Conservation (phyloP, 2,329 filamentous ascomycete genomes). For the Xylariaceae sp. region DNA sequence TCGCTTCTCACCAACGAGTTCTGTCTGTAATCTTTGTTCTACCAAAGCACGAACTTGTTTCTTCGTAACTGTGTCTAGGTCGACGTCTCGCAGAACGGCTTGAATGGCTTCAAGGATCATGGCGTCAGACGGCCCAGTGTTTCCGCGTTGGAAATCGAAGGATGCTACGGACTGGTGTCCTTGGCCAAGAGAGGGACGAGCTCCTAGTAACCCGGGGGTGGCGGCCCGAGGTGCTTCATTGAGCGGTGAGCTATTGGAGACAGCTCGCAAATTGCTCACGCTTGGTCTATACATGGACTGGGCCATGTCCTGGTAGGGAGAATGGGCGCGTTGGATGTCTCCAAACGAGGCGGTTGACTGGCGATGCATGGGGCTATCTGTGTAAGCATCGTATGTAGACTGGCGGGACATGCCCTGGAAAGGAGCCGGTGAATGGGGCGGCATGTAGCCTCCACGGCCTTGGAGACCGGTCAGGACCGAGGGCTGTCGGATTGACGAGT, state of each 20-base stretch:
- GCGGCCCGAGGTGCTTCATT: constrained; percentile 37
- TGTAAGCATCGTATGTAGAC: constrained; percentile 43
- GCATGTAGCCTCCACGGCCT: constrained; percentile 68
- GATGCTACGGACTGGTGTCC: constrained; percentile 48
- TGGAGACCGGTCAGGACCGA: constrained; percentile 85
- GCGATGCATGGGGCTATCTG: constrained; percentile 53
- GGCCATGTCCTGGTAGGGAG: constrained; percentile 56
- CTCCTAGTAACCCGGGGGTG: constrained; percentile 44
- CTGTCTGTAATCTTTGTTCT: constrained; percentile 88
- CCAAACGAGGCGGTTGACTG: constrained; percentile 70
- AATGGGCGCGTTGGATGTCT: constrained; percentile 47
- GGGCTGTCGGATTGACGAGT: constrained; percentile 84
- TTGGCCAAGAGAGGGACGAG: constrained; percentile 43
- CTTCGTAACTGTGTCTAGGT: constrained; percentile 96
- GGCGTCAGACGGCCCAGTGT: constrained; percentile 67
- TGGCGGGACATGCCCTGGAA: constrained; percentile 50
- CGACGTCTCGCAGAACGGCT: constrained; percentile 77
- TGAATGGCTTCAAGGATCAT: constrained; percentile 83
- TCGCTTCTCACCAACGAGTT: constrained; percentile 79
- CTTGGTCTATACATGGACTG: constrained; percentile 49
- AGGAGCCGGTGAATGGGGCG: constrained; percentile 74
- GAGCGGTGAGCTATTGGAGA: constrained; percentile 44
- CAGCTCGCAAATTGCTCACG: constrained; percentile 56
- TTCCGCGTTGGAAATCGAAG: constrained; percentile 58
- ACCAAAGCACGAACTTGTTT: constrained; percentile 91